phyloP scores from a whole-genome alignment of 352 stramenopile species.

The Pythium oligandrum region DNA sequence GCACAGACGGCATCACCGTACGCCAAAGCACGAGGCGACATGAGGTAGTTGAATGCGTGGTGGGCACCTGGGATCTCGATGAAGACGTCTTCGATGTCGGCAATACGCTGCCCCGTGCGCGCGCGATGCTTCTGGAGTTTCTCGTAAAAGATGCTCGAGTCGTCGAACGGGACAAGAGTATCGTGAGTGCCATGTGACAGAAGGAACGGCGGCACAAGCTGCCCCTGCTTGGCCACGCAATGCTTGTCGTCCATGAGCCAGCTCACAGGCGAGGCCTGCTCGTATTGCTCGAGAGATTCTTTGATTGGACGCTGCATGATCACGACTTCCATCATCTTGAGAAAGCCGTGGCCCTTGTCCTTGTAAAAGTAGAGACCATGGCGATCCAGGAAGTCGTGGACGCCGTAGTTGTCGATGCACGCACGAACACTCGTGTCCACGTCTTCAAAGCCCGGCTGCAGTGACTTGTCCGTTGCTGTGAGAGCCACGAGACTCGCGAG shows the following conservation, averaged over 20 bases:
- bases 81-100: conserved; percentile 49
- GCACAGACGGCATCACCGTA: conserved; percentile 61
- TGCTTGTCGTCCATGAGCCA: conserved; percentile 39
- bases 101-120: conserved; percentile 6
- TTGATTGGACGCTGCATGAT: conserved; percentile 42
- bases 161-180: conserved; percentile 67
- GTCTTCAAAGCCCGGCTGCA: conserved; percentile 74
- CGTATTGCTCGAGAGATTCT: conserved; percentile 45
- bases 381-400: conserved; percentile 74
- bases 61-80: conserved; percentile 52
- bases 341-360: conserved; percentile 52
- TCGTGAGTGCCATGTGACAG: conserved; percentile 62
- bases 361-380: conserved; percentile 56
- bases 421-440: conserved; percentile 69
- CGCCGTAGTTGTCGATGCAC: conserved; percentile 70
- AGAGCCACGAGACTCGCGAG: conserved; percentile 65
- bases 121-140: conserved; percentile 39
- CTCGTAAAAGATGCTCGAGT: conserved; percentile 65
- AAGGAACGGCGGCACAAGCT: conserved; percentile 68
- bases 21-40: conserved; percentile 60
- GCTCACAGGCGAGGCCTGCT: conserved; percentile 50
- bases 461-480: conserved; percentile 50
- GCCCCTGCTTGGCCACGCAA: conserved; percentile 10
- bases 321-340: conserved; percentile 60
- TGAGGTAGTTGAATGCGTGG: conserved; percentile 74